Percentiles rank a stretch among this genome's conserved stretches.
Evolutionary conservation across 305 asterid species (phyloP).

Genomic region (Rubia peregrina): DNA sequence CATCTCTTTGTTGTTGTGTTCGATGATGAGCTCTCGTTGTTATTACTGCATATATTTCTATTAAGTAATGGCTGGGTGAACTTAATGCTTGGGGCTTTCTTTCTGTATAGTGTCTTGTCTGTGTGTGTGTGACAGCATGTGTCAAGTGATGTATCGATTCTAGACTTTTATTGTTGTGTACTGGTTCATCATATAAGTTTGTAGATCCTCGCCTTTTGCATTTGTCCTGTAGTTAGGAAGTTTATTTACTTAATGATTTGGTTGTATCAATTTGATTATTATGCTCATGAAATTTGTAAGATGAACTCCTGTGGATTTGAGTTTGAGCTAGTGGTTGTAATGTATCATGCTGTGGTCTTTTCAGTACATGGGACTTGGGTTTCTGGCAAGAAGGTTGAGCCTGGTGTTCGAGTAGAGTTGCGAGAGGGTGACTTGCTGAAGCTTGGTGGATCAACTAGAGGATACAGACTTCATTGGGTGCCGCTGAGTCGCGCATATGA

Average conservation of each 20-base stretch:
- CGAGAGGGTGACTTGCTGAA: slow-evolving; percentile 9
- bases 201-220: neutral
- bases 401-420: slow-evolving; percentile 9
- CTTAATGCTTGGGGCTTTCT: neutral
- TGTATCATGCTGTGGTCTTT: neutral
- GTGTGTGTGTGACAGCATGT: slow-evolving; percentile 1
- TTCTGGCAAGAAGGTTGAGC: slow-evolving; percentile 9
- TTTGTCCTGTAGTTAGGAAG: too few species aligned
- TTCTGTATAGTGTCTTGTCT: neutral
- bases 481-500: slow-evolving; percentile 9
- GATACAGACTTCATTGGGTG: slow-evolving; percentile 11
- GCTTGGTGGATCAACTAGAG: slow-evolving; percentile 10
- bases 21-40: neutral
- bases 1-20: neutral
- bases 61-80: neutral
- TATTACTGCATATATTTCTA: neutral
- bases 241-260: neutral
- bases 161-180: neutral
- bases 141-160: neutral
- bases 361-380: slow-evolving; percentile 9
- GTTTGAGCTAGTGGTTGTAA: neutral
- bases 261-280: neutral
- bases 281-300: neutral
- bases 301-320: neutral
- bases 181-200: neutral